Evolutionary conservation across 495 filamentous ascomycete genomes (phyloP), one percentile per base, ranked within the genome.

Genomic region (Hypomontagnella monticulosa): DNA sequence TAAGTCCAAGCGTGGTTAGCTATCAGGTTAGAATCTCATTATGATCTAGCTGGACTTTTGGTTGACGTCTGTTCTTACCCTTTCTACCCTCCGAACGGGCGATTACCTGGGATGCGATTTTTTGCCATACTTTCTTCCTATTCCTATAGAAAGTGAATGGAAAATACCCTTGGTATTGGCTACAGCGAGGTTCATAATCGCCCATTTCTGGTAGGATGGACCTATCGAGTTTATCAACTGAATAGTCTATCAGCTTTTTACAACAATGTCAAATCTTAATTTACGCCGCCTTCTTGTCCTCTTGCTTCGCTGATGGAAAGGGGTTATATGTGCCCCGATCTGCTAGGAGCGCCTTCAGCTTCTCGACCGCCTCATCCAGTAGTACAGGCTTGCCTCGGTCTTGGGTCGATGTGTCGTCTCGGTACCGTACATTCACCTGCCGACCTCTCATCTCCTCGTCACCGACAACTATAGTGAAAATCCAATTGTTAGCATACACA

Each of bases 391-490:
- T 82, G 56, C 82, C 82, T 33, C 80, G 83, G 36, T 88, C 88
- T 78, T 97, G 94, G 23, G 88, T 92, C 7, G 88, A 85, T 12
- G 87, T 88, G 73, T 96, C 91, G 71, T 98, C 94, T 54, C 94
- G 85, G 78, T 94, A 95, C 33, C 94, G 87, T 67, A 97, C 90
- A 72, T 97, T 98, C 61, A 97, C 92, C 36, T 88, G 83, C 49
- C 90, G 80, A 14, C 81, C 80, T 58, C 91, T 88, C 82, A 82
- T 89, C 80, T 97, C 93, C 70, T 90, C 81, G 15, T 89, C 91
- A 50, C 93, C 93, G 11, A 97, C 92, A 33, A 97, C 91, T 92
- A 69, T 71, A 63, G 16, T 20, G 10, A 47, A 52, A 40, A 51
- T 2, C 18, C 3, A 30, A 10, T 20, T 30, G n/a, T 71, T 41